Percentiles rank a stretch among this genome's conserved stretches.
Evolutionary conservation across 2,329 filamentous ascomycete species (phyloP).

Genomic region (Cladosporium sphaerospermum): DNA sequence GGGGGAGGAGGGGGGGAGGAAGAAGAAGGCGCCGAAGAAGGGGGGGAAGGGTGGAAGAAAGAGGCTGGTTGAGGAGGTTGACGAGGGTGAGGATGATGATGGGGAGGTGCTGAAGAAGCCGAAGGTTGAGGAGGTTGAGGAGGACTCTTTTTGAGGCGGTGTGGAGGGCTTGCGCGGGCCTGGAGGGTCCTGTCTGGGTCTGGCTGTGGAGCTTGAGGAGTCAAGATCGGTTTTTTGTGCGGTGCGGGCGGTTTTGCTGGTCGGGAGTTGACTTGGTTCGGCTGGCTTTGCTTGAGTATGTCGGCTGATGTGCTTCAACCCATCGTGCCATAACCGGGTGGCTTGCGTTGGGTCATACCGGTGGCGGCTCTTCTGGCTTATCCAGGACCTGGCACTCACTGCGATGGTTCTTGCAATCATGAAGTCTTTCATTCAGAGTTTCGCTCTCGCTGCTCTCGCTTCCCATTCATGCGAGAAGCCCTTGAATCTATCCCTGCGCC

Average conservation of each 20-base stretch:
- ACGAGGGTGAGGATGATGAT: neutral
- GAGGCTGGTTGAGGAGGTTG: neutral
- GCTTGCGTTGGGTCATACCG: neutral
- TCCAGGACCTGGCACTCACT: too few relatives aligned
- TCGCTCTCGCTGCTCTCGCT: slow-evolving; percentile 15
- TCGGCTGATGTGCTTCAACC: too few relatives aligned
- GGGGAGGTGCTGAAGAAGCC: neutral
- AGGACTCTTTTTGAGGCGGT: neutral
- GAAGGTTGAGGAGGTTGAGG: slow-evolving; percentile 5
- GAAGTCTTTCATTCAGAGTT: slow-evolving; percentile 13
- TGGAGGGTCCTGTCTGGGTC: too few relatives aligned
- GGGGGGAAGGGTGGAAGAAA: neutral
- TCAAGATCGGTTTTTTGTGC: too few relatives aligned
- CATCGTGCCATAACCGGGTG: too few relatives aligned
- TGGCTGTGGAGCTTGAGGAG: too few relatives aligned
- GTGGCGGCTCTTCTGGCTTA: neutral
- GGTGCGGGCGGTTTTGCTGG: too few relatives aligned
- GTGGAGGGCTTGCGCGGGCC: too few relatives aligned
- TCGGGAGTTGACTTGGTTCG: too few relatives aligned
- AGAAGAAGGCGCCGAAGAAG: neutral
- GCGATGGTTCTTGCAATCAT: neutral
- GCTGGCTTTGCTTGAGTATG: too few relatives aligned
- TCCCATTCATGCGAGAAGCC: slow-evolving; percentile 36
- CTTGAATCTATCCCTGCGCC: slow-evolving; percentile 28
- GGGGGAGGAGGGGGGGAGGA: neutral